Base-by-base conservation (phyloP, 805 yeast genomes). In the Dipodascus albidus region DNA sequence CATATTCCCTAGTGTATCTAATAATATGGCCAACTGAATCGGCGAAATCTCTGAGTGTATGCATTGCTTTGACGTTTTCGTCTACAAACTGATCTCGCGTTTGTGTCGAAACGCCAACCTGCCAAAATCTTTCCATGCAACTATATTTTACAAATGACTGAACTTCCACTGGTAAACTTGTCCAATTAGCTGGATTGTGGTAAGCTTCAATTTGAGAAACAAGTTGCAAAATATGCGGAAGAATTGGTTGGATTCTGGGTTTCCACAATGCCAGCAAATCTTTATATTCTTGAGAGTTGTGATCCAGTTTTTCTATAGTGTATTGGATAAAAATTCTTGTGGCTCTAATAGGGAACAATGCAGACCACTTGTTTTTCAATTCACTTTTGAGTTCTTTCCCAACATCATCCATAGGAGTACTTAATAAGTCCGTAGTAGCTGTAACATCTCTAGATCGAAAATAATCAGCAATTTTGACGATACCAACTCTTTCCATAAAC, bases 401-500 rank as follows among this genome's bases (percentile, higher is more conserved):
- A 52, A 79, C 82, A 21, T 87, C 96, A 70, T 95, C 99, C 86
- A 93, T 91, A 52, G 80, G 76, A 0, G 95, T 85, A 51, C 81
- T 78, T 50, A 91, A 67, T 52, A 95, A 68, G 66, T 89, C 81
- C 1, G 95, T 85, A 23, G 74, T 69, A 2, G 90, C 87, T 1
- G 85, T 78, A 31, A 95, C 90, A 3, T 87, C 86, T 59, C 98
- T 74, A 4, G 79, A 77, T 57, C 83, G 82, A 68, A 95, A 93
- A 64, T 93, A 93, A 55, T 85, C 85, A 0, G 97, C 96, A 63
- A 93, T 95, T 64, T 82, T 82, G 2, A 89, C 98, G 53, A 93
- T 87, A 1, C 99, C 99, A 51, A 95, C 77, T 61, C 97, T 78
- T 68, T 90, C 98, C 98, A 93, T 91, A 61, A 93, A 93, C 98